Percentiles rank a stretch among this genome's conserved stretches.
Evolutionary conservation across 2,329 filamentous ascomycete genomes (phyloP).

Genomic region (Claviceps monticola): DNA sequence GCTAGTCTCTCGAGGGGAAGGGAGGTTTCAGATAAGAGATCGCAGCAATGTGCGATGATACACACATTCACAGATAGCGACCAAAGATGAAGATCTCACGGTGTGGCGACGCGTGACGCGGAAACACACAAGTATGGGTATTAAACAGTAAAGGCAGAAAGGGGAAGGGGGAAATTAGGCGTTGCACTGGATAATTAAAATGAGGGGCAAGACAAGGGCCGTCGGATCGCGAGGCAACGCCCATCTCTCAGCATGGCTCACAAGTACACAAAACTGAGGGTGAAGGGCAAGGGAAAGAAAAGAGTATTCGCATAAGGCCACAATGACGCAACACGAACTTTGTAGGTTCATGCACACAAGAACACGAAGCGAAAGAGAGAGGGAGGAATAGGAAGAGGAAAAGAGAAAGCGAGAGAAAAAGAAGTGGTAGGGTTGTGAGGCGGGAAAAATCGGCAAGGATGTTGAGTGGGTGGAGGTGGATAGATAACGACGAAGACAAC

Average conservation of each 20-base stretch:
- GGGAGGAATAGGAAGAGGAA: neutral
- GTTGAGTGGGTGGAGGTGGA: neutral
- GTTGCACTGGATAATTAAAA: neutral
- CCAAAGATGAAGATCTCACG: neutral
- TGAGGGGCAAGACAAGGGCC: neutral
- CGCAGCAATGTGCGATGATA: neutral
- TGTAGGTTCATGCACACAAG: neutral
- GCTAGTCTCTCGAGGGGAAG: neutral
- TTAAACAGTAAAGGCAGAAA: neutral
- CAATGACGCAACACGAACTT: neutral
- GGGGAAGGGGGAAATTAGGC: neutral
- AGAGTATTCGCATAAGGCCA: neutral
- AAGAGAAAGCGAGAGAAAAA: neutral
- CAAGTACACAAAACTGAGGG: neutral
- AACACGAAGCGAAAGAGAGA: neutral
- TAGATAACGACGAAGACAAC: neutral
- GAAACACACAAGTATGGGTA: neutral
- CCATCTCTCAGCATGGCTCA: neutral
- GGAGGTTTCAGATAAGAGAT: neutral
- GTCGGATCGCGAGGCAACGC: neutral
- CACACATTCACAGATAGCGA: slow-evolving; percentile 2
- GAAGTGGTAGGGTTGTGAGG: slow-evolving; percentile 1
- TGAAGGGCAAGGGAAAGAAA: neutral
- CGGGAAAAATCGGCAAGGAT: slow-evolving; percentile 3
- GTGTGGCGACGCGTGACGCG: neutral